Evolutionary conservation across 129 eudicot species (phyloP), one percentile per base, ranked within the genome.

Genomic region (Dittrichia graveolens): DNA sequence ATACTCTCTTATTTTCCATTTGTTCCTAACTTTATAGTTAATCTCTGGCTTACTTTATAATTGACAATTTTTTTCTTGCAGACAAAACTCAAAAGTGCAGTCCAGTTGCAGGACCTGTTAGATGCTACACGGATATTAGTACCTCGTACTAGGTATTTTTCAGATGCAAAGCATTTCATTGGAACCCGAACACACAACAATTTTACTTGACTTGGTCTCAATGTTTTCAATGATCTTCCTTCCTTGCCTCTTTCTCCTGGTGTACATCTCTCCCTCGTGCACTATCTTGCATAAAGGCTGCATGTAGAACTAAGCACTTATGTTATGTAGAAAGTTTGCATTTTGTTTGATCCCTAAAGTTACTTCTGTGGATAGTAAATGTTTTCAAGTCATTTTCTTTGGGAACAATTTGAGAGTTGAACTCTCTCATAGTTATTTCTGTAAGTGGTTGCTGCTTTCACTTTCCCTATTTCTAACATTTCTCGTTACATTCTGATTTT

Each of bases 81-180:
- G 99, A 95, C 99, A 55, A 95, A 95, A 82, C 90, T 95, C 65
- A 90, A 95, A 82, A 95, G 85, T 83, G 99, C 99, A 45, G 84
- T 95, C 66, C 97, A 95, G 54, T 78, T 95, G 80, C 99, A 95
- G 84, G 99, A 95, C 79, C 81, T 95, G 79, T 76, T 95, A 72
- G 97, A 95, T 79, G 97, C 97, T 18, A 95, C 99, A 54, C 80
- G 97, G 83, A 80, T 87, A 75, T 83, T 95, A 42, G 97, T 95
- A 41, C 97, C 99, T 14, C 97, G 96, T 59, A 48, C 91, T 19
- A 84, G 99, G 99, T 95, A 59, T 54, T 40, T 14, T 13, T 70
- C 19, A 54, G 15, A 41, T 45, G 47, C 52, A 48, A 45, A 57
- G 46, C 46, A 5, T 45, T 46, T 38, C 43, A 8, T 0, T n/a